Conservation (phyloP, 257 asterid species). For the Scutellaria barbata region DNA sequence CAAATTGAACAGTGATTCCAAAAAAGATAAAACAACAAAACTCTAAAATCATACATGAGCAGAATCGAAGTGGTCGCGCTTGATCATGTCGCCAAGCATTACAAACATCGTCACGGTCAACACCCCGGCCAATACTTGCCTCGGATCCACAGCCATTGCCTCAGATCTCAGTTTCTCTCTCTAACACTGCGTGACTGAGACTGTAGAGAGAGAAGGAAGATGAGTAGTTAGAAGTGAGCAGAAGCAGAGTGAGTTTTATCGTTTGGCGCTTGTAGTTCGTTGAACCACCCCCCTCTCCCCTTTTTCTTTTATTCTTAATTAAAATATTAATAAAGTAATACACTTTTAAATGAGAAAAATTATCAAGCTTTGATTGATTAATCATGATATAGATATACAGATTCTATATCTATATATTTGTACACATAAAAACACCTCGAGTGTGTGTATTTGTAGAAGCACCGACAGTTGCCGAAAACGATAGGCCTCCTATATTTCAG, state of each 20-base stretch:
- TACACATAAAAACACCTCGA: slow-evolving; percentile 36
- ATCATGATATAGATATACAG: not conserved
- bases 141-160: slow-evolving; percentile 70
- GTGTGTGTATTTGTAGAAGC: slow-evolving; percentile 37
- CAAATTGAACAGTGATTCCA: slow-evolving; percentile 32
- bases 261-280: slow-evolving; percentile 34
- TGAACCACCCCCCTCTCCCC: slow-evolving; percentile 13
- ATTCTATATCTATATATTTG: slow-evolving; percentile 14
- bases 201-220: slow-evolving; percentile 33
- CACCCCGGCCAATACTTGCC: slow-evolving; percentile 71
- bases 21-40: slow-evolving; percentile 1
- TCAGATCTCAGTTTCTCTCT: slow-evolving; percentile 48
- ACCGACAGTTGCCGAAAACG: slow-evolving; percentile 55
- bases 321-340: not conserved
- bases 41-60: slow-evolving; percentile 30
- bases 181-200: slow-evolving; percentile 20
- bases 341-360: slow-evolving; percentile 12
- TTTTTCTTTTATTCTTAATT: not conserved
- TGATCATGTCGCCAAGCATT: slow-evolving; percentile 74
- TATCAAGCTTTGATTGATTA: slow-evolving; percentile 31
- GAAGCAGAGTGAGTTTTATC: slow-evolving; percentile 22
- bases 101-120: slow-evolving; percentile 71
- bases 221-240: slow-evolving; percentile 21
- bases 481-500: slow-evolving; percentile 38
- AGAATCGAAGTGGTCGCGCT: slow-evolving; percentile 64